A percentile compares a stretch with the other conserved stretches of the same genome.
These are phyloP conservation scores for Phaeophleospora eucalypticola DNA, from an alignment of 2,329 filamentous ascomycete species.

Conservation along the genomic window DNA sequence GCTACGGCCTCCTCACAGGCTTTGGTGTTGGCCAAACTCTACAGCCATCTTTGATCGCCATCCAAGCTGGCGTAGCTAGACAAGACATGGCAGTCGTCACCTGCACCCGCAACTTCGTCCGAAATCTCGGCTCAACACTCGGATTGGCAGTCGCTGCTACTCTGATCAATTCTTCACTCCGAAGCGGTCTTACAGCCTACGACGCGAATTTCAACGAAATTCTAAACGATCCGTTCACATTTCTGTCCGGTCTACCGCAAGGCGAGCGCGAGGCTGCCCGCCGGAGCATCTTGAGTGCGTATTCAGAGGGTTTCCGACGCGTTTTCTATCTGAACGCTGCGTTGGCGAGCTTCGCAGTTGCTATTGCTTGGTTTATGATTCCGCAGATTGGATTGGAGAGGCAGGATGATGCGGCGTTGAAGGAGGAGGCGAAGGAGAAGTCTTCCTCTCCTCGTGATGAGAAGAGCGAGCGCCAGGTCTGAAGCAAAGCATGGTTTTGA, in stretches of 20 bases:
- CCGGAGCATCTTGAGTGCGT: slow-evolving; percentile 27
- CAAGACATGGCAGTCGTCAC: slow-evolving; percentile 50
- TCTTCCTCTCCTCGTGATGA: no score
- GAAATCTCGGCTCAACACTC: slow-evolving; percentile 42
- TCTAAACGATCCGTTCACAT: slow-evolving; percentile 12
- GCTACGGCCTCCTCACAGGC: slow-evolving; percentile 51
- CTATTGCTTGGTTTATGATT: slow-evolving; percentile 35
- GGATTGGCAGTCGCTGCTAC: slow-evolving; percentile 16
- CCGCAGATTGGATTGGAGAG: slow-evolving; percentile 30
- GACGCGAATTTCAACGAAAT: slow-evolving; percentile 6
- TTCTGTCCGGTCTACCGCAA: slow-evolving; percentile 21
- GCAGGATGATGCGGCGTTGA: slow-evolving; percentile 16
- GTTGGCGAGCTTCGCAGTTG: slow-evolving; percentile 35
- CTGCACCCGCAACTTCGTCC: slow-evolving; percentile 48
- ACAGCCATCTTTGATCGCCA: slow-evolving; percentile 52
- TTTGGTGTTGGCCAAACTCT: slow-evolving; percentile 52
- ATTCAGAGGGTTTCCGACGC: slow-evolving; percentile 38
- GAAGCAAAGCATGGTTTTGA: no score
- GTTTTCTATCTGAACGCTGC: slow-evolving; percentile 39
- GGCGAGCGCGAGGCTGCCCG: slow-evolving; percentile 29
- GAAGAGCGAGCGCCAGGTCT: no score
- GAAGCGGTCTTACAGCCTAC: not conserved
- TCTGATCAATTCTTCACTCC: slow-evolving; percentile 3
- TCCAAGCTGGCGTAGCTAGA: slow-evolving; percentile 49
- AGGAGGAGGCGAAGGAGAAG: slow-evolving; percentile 12